phyloP scores from a whole-genome alignment of 163 green algal species.

The Chloroidium sp. region DNA sequence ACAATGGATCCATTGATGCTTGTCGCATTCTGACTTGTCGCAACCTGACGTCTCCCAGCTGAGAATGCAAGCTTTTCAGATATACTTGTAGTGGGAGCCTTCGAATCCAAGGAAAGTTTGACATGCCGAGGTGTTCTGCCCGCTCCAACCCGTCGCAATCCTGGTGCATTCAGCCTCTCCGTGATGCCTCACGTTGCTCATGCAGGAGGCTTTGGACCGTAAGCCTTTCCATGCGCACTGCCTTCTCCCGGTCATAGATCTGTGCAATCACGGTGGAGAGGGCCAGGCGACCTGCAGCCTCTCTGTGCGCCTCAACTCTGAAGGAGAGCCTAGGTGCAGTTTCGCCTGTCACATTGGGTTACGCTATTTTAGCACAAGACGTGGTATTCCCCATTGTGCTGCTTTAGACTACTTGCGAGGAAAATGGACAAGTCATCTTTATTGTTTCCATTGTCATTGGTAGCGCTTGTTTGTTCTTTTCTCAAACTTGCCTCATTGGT shows the following conservation, averaged over 20 bases:
- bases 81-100: no score
- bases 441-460: neutral
- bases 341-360: neutral
- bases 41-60: no score
- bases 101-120: no score
- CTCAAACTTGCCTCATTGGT: no score
- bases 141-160: no score
- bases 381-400: neutral
- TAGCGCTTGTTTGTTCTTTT: neutral
- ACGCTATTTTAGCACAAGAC: neutral
- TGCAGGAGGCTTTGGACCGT: no score
- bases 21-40: no score
- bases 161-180: no score
- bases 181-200: no score
- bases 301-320: neutral
- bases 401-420: neutral
- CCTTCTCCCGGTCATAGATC: neutral
- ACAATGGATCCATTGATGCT: no score
- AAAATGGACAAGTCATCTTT: neutral
- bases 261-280: neutral
- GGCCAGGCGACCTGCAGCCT: neutral
- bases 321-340: neutral
- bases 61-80: no score
- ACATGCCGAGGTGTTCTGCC: no score
- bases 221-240: neutral